These are phyloP conservation scores for Globisporangium acanthophoron DNA, from an alignment of 352 stramenopile species.

Conservation along the genomic window DNA sequence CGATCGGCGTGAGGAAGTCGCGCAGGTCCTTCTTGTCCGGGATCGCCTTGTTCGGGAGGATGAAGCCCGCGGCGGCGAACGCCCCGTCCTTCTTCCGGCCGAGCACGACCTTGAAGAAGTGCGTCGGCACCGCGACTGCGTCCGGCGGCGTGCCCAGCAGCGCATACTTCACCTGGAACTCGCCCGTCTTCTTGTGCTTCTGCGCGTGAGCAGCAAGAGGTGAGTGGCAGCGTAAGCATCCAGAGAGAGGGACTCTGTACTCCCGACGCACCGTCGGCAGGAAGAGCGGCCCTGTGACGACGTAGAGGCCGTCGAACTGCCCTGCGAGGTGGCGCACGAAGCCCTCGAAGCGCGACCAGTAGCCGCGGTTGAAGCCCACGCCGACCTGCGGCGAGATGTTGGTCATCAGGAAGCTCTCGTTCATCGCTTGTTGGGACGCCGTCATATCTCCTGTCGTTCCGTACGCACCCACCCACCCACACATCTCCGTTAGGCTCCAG, in stretches of 20 bases:
- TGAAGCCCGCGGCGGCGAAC: slow-evolving; percentile 89
- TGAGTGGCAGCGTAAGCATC: neutral
- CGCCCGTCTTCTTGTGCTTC: slow-evolving; percentile 64
- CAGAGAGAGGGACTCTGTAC: too few species aligned
- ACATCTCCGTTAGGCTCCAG: neutral
- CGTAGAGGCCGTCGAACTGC: slow-evolving; percentile 78
- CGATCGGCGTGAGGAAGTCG: slow-evolving; percentile 87
- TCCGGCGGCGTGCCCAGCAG: slow-evolving; percentile 85
- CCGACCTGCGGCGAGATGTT: slow-evolving; percentile 93
- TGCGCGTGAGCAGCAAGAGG: slow-evolving; percentile 9
- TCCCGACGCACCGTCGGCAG: slow-evolving; percentile 57
- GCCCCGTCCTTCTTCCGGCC: slow-evolving; percentile 39
- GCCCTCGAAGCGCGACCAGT: slow-evolving; percentile 84
- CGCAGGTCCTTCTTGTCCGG: slow-evolving; percentile 62
- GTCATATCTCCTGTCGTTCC: slow-evolving; percentile 78
- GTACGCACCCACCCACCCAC: neutral
- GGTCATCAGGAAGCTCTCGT: slow-evolving; percentile 94
- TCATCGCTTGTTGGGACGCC: slow-evolving; percentile 69
- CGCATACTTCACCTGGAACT: slow-evolving; percentile 65
- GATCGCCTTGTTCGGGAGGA: slow-evolving; percentile 90
- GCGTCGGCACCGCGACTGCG: slow-evolving; percentile 90
- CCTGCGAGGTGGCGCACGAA: slow-evolving; percentile 82
- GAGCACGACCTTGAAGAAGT: slow-evolving; percentile 96
- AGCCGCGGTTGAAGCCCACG: slow-evolving; percentile 83
- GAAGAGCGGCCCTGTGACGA: slow-evolving; percentile 93